Base-by-base conservation (phyloP, 78 protist genomes). In the Polysphondylium violaceum region DNA sequence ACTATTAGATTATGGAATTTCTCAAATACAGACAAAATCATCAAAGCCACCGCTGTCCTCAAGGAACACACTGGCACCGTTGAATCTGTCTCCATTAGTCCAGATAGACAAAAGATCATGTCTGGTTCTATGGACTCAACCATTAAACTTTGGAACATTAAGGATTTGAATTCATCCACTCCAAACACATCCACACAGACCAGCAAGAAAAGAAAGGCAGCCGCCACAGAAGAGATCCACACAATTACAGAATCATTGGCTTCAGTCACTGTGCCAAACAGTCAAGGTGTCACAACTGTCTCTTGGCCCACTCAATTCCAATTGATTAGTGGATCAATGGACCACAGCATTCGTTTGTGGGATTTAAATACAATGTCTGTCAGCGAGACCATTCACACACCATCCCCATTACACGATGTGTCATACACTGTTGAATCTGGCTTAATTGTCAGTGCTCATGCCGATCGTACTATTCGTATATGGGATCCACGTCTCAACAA, bases 401-500 rank as follows among this genome's bases (percentile, higher is more conserved):
- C 35, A 8, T 29, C 67, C 6, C 29, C 79, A 23, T 38, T 87
- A 3, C 31, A 56, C 41, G 72, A 47, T 38, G 6, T 87, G 12
- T 25, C 55, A 7, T 87, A 87, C 14, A 55, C 87, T 1, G 55
- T 47, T n/a, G 79, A 76, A 14, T 56, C 86, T 19, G 88, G 79
- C 14, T 50, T 93, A 27, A 68, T 56, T 1, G 87, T 76, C n/a
- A 36, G 91, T 2, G 93, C 83, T 8, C 94, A 87, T 51, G 58
- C 69, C 41, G 96, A 93, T 58, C 64, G 65, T 33, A 53, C 68
- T 35, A 55, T 93, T 16, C 76, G 93, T 23, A 25, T 88, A 31
- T 93, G 94, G 93, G 96, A 93, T 75, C 91, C 93, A 35, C 60
- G 93, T 27, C 19, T 38, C 9, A 14, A 56, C 0, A 76, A 68